A percentile compares a stretch with the other conserved stretches of the same genome.
Conservation (phyloP, 179 eudicot species). For the Spinacia oleracea region DNA sequence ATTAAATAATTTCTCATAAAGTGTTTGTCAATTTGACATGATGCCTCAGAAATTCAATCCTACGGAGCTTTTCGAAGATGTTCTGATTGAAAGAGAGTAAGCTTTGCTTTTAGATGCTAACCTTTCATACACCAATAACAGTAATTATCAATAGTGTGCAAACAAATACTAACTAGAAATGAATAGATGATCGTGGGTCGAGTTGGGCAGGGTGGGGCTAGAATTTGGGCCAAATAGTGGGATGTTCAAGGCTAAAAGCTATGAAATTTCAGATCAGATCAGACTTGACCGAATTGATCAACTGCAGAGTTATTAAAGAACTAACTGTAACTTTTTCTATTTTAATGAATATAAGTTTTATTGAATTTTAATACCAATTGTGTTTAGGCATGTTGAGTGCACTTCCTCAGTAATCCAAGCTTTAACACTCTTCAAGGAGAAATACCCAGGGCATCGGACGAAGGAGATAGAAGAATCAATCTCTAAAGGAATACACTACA, state of each 20-base stretch:
- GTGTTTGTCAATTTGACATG: not conserved
- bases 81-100: slow-evolving; percentile 42
- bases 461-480: slow-evolving; percentile 31
- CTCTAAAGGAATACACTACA: slow-evolving; percentile 27
- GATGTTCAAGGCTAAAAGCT: too few relatives aligned
- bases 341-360: not conserved
- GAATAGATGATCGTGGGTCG: too few relatives aligned
- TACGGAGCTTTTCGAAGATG: slow-evolving; percentile 36
- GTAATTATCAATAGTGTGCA: not conserved
- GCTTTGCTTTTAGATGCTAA: slow-evolving; percentile 16
- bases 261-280: too few relatives aligned
- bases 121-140: not conserved
- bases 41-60: slow-evolving; percentile 40
- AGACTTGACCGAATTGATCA: not conserved
- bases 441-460: slow-evolving; percentile 42
- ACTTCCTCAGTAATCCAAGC: slow-evolving; percentile 60
- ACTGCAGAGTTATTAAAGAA: not conserved
- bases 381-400: slow-evolving; percentile 62
- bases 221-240: too few relatives aligned
- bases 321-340: not conserved
- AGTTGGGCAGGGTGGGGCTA: too few relatives aligned
- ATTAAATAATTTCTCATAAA: not conserved
- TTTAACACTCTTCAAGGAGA: slow-evolving; percentile 42
- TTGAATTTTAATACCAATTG: too few relatives aligned
- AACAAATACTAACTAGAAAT: too few relatives aligned